Conservation (phyloP, 176 grass and related monocot species). For the Eremochloa ophiuroides region DNA sequence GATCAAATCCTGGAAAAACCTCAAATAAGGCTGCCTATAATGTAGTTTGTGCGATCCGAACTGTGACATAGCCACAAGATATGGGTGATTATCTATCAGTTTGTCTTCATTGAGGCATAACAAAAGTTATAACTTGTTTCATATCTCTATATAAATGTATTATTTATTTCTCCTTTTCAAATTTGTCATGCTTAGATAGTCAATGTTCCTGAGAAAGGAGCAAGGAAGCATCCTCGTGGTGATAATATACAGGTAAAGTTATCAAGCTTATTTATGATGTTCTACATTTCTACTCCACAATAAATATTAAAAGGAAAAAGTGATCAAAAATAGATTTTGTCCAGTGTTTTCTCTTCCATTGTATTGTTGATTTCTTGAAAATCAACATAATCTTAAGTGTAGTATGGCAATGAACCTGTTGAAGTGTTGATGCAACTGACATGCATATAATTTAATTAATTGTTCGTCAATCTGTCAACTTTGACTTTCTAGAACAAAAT, state of each 20-base stretch:
- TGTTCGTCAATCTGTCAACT: not conserved
- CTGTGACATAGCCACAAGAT: not conserved
- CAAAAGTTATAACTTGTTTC: slow-evolving; percentile 1
- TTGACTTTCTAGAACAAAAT: not conserved
- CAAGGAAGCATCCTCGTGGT: slow-evolving; percentile 89
- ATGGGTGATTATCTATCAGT: not conserved
- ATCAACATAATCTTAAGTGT: not conserved
- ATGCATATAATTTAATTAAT: not conserved
- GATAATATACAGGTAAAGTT: slow-evolving; percentile 93
- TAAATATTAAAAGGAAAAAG: not conserved
- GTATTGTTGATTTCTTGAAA: not conserved
- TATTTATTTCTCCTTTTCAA: slow-evolving; percentile 23
- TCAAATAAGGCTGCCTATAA: not conserved
- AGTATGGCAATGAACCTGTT: not conserved
- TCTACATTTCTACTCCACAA: not conserved
- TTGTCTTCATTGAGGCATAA: not conserved
- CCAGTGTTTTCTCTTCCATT: not conserved
- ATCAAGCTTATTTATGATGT: slow-evolving; percentile 18
- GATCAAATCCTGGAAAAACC: not conserved
- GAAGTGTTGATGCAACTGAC: not conserved
- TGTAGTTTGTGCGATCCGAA: not conserved
- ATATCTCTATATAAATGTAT: not conserved
- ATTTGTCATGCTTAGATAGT: slow-evolving; percentile 62
- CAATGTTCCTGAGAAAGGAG: slow-evolving; percentile 92
- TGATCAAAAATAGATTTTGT: not conserved